Conservation (phyloP, 768 basidiomycete genomes). For the Phanerochaete sordida region DNA sequence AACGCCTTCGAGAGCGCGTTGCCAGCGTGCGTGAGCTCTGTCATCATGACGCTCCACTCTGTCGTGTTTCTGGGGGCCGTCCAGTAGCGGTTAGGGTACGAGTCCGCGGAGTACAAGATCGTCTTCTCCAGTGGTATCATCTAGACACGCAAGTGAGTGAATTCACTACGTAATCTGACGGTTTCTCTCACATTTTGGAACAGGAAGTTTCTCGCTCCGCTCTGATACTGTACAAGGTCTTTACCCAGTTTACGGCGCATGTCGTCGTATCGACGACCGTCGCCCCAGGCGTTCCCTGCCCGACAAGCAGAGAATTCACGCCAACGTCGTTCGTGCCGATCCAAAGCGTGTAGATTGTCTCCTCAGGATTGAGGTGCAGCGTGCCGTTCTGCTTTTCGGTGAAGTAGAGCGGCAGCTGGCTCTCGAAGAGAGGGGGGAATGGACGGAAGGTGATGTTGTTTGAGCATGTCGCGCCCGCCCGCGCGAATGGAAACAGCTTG, state of each 20-base stretch:
- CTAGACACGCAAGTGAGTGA: conserved; percentile 17
- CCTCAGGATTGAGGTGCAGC: conserved; percentile 33
- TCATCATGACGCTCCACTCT: conserved; percentile 32
- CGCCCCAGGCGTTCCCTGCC: conserved; percentile 39
- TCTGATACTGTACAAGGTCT: conserved; percentile 48
- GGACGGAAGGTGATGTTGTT: conserved; percentile 56
- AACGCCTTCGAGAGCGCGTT: conserved; percentile 27
- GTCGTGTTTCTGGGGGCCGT: conserved; percentile 28
- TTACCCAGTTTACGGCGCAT: conserved; percentile 62
- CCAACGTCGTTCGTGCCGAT: conserved; percentile 63
- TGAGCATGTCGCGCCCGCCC: conserved; percentile 62
- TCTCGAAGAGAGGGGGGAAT: conserved; percentile 56
- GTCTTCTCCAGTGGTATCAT: conserved; percentile 32
- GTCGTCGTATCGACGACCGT: conserved; percentile 54
- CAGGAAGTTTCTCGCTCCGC: conserved; percentile 62
- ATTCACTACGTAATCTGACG: not conserved
- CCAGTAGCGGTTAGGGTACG: conserved; percentile 33
- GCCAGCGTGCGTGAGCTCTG: conserved; percentile 26
- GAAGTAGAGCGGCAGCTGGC: conserved; percentile 53
- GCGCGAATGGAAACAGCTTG: conserved; percentile 53
- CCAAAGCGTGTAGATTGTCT: conserved; percentile 66
- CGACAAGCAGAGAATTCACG: conserved; percentile 48
- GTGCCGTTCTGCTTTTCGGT: conserved; percentile 38
- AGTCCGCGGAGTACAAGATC: conserved; percentile 28
- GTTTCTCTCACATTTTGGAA: conserved; percentile 56